phyloP scores from a whole-genome alignment of 176 grass and related monocot genomes.

The Carex parvula region DNA sequence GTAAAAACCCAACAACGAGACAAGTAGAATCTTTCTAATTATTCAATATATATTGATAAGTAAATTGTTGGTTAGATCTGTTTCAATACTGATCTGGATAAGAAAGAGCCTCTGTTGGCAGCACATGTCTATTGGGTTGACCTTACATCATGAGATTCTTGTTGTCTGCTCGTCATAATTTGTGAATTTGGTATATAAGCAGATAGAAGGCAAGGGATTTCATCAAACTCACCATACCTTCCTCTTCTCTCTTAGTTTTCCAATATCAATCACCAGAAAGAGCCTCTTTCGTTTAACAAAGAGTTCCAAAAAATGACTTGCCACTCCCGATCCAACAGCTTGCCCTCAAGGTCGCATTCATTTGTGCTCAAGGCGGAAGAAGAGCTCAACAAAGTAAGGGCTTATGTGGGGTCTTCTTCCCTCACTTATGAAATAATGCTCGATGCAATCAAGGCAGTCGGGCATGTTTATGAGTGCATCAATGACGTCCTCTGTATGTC shows the following conservation, averaged over 20 bases:
- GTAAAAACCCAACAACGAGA: background rate
- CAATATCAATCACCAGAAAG: slow-evolving; percentile 21
- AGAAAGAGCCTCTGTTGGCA: background rate
- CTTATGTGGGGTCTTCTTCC: background rate
- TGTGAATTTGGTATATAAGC: slow-evolving; percentile 18
- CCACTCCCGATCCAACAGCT: slow-evolving; percentile 31
- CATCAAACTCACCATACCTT: background rate
- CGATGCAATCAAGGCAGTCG: slow-evolving; percentile 1
- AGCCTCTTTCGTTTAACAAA: background rate
- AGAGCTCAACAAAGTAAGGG: slow-evolving; percentile 23
- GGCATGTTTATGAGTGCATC: slow-evolving; percentile 27
- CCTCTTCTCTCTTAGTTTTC: background rate
- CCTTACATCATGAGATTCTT: background rate
- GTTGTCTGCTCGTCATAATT: background rate
- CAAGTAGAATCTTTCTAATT: background rate
- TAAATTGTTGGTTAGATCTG: background rate
- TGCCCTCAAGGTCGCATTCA: slow-evolving; percentile 19
- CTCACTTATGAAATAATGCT: background rate
- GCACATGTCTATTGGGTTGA: background rate
- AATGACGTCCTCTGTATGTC: slow-evolving; percentile 28
- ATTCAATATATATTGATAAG: background rate
- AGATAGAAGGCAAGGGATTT: background rate
- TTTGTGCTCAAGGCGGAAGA: slow-evolving; percentile 34
- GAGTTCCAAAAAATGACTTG: background rate
- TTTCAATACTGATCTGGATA: background rate